phyloP scores from a whole-genome alignment of 2,329 filamentous ascomycete genomes.

The Parastagonospora avenae region DNA sequence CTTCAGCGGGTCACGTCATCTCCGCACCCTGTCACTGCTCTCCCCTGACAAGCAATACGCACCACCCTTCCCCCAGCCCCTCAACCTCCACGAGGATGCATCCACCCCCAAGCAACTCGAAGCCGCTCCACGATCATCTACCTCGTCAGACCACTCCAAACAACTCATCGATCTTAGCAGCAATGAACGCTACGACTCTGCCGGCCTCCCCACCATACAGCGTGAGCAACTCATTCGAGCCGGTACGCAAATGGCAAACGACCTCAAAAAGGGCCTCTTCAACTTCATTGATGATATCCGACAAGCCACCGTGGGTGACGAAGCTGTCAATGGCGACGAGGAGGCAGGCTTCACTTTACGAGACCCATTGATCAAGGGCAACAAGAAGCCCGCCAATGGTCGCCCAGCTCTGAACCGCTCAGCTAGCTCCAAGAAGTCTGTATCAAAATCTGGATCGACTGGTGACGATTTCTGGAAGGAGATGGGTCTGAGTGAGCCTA shows the following conservation, averaged over 20 bases:
- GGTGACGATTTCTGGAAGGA: constrained; percentile 52
- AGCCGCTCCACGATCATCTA: constrained; percentile 27
- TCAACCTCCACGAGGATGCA: constrained; percentile 41
- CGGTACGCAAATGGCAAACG: constrained; percentile 80
- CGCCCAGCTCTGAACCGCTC: constrained; percentile 38
- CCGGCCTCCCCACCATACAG: constrained; percentile 39
- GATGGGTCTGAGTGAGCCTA: constrained; percentile 48
- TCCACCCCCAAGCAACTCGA: constrained; percentile 16
- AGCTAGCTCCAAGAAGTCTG: constrained; percentile 39
- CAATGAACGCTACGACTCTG: constrained; percentile 39
- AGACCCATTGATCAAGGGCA: constrained; percentile 31
- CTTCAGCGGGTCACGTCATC: constrained; percentile 67
- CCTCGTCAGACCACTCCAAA: constrained; percentile 39
- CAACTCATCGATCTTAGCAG: constrained; percentile 29
- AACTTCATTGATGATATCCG: constrained; percentile 95
- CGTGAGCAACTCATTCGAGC: constrained; percentile 46
- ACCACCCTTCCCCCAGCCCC: constrained; percentile 46
- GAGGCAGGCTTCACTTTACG: constrained; percentile 38
- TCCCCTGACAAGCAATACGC: constrained; percentile 62
- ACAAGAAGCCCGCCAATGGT: constrained; percentile 35
- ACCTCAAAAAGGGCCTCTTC: constrained; percentile 87
- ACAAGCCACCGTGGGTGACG: constrained; percentile 94
- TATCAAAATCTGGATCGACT: constrained; percentile 38
- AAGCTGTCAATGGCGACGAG: constrained; percentile 63
- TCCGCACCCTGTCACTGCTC: constrained; percentile 77